These are phyloP conservation scores for Kewa caespitosa DNA, from an alignment of 179 eudicot genomes.

Conservation along the genomic window DNA sequence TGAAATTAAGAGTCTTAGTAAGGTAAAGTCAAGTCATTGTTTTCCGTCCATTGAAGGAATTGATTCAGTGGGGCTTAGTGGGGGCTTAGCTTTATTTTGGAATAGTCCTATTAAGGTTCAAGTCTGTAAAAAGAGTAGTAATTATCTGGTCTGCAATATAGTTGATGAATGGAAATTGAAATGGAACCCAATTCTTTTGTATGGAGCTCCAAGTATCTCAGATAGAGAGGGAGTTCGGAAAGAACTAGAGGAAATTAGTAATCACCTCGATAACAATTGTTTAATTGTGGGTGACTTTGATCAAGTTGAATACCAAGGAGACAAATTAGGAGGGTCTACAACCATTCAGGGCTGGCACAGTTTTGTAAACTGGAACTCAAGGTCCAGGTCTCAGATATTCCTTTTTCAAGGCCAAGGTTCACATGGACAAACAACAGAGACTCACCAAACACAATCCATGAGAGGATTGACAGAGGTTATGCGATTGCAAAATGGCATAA, in stretches of 20 bases:
- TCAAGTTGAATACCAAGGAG: background rate
- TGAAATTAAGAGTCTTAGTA: no score
- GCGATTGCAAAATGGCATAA: background rate
- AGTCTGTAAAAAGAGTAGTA: no score
- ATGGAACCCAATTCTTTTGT: background rate
- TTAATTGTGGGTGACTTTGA: background rate
- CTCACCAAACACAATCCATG: background rate
- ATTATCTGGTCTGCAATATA: no score
- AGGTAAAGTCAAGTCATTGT: no score
- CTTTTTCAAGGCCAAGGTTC: background rate
- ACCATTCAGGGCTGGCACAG: background rate
- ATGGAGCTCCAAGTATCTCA: background rate
- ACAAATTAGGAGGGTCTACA: background rate
- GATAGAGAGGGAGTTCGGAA: no score
- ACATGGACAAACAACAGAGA: background rate
- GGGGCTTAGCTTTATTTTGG: background rate
- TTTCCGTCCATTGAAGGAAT: background rate
- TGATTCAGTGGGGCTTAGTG: background rate
- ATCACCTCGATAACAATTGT: no score
- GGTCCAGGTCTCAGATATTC: no score
- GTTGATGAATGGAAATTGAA: background rate
- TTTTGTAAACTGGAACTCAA: no score
- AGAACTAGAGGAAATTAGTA: no score
- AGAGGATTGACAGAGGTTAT: background rate
- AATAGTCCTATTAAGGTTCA: background rate